Percentiles rank a stretch among this genome's conserved stretches.
Evolutionary conservation across 2,329 filamentous ascomycete genomes (phyloP).

Genomic region (Leptosphaerulina australis): DNA sequence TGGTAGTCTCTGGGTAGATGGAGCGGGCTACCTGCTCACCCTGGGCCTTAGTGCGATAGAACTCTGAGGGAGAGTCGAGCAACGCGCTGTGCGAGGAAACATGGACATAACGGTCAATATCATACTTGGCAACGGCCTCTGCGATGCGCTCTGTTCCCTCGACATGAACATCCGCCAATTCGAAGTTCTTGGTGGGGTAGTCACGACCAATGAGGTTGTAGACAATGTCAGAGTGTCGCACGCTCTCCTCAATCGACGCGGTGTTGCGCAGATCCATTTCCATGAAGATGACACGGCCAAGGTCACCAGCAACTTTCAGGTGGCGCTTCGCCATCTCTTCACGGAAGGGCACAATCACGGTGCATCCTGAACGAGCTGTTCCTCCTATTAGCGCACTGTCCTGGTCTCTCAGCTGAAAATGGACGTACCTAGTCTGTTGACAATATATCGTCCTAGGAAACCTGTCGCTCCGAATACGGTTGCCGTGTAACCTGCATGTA

Average conservation of each 20-base stretch:
- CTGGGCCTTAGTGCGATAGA: constrained; percentile 87
- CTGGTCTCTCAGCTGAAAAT: not conserved
- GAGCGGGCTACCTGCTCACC: constrained; percentile 83
- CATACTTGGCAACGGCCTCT: constrained; percentile 95
- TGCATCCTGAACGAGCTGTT: constrained; percentile 88
- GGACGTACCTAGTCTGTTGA: constrained; percentile 83
- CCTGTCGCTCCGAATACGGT: constrained; percentile 98
- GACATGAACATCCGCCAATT: constrained; percentile 88
- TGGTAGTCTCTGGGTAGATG: constrained; percentile 96
- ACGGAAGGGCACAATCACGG: constrained; percentile 88
- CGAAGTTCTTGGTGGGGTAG: constrained; percentile 98
- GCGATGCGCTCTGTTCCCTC: constrained; percentile 91
- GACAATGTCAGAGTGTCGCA: constrained; percentile 95
- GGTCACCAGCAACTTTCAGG: constrained; percentile 92
- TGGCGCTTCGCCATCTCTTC: constrained; percentile 99
- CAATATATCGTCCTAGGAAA: constrained; percentile 94
- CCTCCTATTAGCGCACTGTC: constrained; percentile 24
- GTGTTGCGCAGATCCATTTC: constrained; percentile 97
- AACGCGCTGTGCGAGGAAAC: constrained; percentile 93
- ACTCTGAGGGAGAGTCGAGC: constrained; percentile 80
- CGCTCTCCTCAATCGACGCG: constrained; percentile 92
- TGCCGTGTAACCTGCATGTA: constrained; percentile 78
- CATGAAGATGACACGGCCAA: constrained; percentile 86
- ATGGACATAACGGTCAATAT: constrained; percentile 95
- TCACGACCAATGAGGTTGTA: constrained; percentile 95